phyloP scores from a whole-genome alignment of 1,139 yeast species.

The Candida albicans region DNA sequence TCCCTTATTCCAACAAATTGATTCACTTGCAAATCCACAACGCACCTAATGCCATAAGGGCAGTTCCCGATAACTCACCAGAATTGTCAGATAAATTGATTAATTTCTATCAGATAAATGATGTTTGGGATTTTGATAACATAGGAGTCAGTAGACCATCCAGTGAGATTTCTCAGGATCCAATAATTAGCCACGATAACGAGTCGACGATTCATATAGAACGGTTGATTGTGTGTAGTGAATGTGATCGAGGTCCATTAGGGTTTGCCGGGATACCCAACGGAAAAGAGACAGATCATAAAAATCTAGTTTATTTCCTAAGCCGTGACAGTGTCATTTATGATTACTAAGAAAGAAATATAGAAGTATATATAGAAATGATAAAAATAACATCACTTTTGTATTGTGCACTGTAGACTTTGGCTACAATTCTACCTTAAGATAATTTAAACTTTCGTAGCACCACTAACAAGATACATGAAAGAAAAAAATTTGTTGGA shows the following conservation, averaged over 20 bases:
- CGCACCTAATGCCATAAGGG: conserved; percentile 35
- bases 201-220: conserved; percentile 33
- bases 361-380: neutral
- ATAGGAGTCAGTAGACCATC: conserved; percentile 66
- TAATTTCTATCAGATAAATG: conserved; percentile 44
- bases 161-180: conserved; percentile 16
- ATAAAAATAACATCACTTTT: neutral
- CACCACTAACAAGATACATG: too few species aligned
- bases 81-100: conserved; percentile 4
- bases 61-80: conserved; percentile 11
- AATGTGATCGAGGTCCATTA: conserved; percentile 73
- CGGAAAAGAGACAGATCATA: conserved; percentile 26
- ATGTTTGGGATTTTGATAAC: conserved; percentile 77
- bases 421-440: too few species aligned
- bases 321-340: conserved; percentile 46
- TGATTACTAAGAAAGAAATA: conserved; percentile 15
- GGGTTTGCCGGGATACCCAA: conserved; percentile 57
- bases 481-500: too few species aligned
- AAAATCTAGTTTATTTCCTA: conserved; percentile 44
- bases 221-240: conserved; percentile 63
- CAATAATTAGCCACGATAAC: conserved; percentile 19
- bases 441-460: too few species aligned
- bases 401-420: too few species aligned
- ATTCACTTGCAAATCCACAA: conserved; percentile 19
- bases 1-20: conserved; percentile 23